A percentile compares a stretch with the other conserved stretches of the same genome.
Conservation (phyloP, 306 rosid genomes). For the Castanospermum australe region DNA sequence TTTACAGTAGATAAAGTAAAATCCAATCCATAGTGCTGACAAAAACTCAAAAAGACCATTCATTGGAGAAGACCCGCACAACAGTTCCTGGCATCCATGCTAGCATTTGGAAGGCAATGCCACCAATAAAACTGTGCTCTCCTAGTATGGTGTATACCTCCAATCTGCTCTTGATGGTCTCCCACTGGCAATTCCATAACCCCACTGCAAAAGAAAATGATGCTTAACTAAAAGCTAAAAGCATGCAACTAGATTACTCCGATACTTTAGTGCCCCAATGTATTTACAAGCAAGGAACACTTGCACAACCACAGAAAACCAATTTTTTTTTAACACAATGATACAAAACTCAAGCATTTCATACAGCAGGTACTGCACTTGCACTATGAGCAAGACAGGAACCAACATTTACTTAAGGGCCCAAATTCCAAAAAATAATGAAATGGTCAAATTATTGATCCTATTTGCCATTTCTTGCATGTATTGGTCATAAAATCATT, state of each 20-base stretch:
- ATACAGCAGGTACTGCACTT: neutral
- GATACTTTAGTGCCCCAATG: neutral
- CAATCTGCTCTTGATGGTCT: conserved; percentile 92
- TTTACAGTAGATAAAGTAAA: neutral
- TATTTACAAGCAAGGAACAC: conserved; percentile 4
- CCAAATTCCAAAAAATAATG: neutral
- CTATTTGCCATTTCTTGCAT: neutral
- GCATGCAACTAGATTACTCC: neutral
- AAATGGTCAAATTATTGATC: neutral
- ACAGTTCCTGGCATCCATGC: neutral
- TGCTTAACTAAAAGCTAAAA: neutral
- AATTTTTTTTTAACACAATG: neutral
- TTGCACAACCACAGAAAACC: neutral
- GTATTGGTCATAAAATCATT: conserved; percentile 7
- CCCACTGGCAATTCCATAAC: conserved; percentile 74
- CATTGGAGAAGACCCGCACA: neutral
- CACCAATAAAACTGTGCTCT: neutral
- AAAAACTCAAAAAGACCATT: neutral
- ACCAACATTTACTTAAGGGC: neutral
- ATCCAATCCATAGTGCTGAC: conserved; percentile 5
- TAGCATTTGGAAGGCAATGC: neutral
- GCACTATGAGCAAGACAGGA: neutral
- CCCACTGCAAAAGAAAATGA: conserved; percentile 67
- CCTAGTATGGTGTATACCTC: conserved; percentile 94
- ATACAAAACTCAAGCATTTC: neutral